These are phyloP conservation scores for Antitrichia curtipendula DNA, from an alignment of 225 moss, liverwort and hornwort species.

Conservation along the genomic window DNA sequence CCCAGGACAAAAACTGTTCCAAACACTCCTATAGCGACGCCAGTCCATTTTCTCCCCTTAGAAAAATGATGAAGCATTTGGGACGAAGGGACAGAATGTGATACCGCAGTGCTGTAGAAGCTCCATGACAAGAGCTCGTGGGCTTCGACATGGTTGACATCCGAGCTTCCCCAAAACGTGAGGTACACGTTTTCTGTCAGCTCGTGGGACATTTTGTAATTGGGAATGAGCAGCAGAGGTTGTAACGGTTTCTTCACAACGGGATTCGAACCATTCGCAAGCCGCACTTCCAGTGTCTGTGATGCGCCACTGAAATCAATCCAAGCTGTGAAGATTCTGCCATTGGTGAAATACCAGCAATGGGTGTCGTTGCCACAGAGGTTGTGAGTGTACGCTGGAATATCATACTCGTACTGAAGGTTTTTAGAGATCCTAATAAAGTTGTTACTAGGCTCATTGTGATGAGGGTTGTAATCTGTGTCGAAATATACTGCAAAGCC, in stretches of 20 bases:
- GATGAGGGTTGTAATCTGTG: background rate
- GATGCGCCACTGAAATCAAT: background rate
- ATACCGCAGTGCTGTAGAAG: background rate
- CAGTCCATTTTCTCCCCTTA: background rate
- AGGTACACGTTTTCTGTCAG: background rate
- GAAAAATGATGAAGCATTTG: background rate
- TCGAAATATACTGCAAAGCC: background rate
- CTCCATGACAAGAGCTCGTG: background rate
- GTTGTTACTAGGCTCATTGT: background rate
- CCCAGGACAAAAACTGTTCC: background rate
- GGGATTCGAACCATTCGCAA: background rate
- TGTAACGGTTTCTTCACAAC: background rate
- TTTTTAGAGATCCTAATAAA: slow-evolving; percentile 7
- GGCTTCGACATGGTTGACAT: background rate
- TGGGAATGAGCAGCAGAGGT: background rate
- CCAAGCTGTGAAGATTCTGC: background rate
- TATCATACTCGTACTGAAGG: background rate
- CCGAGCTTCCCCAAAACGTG: background rate
- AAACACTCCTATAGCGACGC: background rate
- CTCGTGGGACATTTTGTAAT: background rate
- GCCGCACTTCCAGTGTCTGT: background rate
- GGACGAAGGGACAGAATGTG: background rate
- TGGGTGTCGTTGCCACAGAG: background rate
- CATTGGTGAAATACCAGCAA: slow-evolving; percentile 10
- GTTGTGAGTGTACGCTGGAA: background rate